These are phyloP conservation scores for Arthrobotrys sphaeroides DNA, from an alignment of 2,329 filamentous ascomycete genomes.

Conservation along the genomic window DNA sequence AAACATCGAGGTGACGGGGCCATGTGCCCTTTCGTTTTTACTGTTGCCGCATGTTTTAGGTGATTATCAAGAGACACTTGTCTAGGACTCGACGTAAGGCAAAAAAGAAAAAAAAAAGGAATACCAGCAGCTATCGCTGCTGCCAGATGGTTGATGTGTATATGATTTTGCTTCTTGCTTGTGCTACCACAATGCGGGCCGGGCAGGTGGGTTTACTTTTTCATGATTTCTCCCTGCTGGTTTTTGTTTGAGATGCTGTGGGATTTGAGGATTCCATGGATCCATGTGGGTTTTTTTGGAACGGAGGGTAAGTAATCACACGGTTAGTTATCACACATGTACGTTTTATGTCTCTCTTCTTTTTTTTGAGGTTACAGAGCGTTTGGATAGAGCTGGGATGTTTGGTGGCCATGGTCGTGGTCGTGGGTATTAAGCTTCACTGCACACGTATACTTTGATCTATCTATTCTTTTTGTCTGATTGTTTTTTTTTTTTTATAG, in stretches of 20 bases:
- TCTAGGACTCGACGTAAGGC: no score
- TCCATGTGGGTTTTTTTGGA: slow-evolving; percentile 3
- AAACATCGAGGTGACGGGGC: background rate
- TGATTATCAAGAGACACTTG: slow-evolving; percentile 11
- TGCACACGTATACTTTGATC: background rate
- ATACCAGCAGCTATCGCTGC: no score
- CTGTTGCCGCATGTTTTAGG: slow-evolving; percentile 24
- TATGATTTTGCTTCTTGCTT: slow-evolving; percentile 13
- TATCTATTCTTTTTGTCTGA: background rate
- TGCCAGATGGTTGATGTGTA: background rate
- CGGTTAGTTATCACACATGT: slow-evolving; percentile 10
- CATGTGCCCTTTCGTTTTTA: slow-evolving; percentile 1
- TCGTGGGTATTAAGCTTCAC: background rate
- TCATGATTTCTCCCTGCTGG: background rate
- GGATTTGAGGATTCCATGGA: background rate
- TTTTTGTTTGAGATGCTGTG: background rate
- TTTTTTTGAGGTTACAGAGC: no score
- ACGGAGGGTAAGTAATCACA: no score
- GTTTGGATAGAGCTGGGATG: no score
- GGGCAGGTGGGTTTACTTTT: background rate
- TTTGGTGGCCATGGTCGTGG: no score
- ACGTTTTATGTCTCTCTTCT: no score
- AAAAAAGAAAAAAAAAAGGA: no score
- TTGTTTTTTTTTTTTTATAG: background rate
- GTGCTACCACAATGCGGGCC: background rate